Evolutionary conservation across 805 yeast species (phyloP).

Genomic region (Starmerella cellae): DNA sequence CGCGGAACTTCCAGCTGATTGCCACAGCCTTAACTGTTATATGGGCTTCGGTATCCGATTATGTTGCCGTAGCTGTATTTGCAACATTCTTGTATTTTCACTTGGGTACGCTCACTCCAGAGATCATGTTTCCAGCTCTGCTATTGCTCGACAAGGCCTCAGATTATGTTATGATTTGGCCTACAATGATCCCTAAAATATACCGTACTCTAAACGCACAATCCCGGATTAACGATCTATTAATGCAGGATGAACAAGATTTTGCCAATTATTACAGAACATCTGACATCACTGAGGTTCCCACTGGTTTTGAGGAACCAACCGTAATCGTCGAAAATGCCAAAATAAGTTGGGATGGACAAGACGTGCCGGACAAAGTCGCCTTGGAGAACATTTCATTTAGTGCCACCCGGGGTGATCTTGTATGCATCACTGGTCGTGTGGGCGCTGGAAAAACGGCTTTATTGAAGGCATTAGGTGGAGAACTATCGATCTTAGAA

Average conservation of each 20-base stretch:
- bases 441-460: slow-evolving; percentile 87
- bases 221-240: slow-evolving; percentile 11
- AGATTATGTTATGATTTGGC: slow-evolving; percentile 7
- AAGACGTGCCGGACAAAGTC: slow-evolving; percentile 25
- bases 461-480: slow-evolving; percentile 61
- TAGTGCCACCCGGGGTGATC: slow-evolving; percentile 58
- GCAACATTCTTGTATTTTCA: slow-evolving; percentile 55
- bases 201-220: slow-evolving; percentile 10
- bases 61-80: slow-evolving; percentile 79
- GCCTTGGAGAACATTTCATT: slow-evolving; percentile 59
- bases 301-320: not conserved
- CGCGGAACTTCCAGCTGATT: not conserved
- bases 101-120: slow-evolving; percentile 62
- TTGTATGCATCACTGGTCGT: slow-evolving; percentile 72
- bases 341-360: not conserved
- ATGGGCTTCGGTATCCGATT: slow-evolving; percentile 66
- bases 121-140: slow-evolving; percentile 58
- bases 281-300: slow-evolving; percentile 34
- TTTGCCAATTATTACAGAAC: not conserved
- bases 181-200: slow-evolving; percentile 5
- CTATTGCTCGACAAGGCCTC: slow-evolving; percentile 48
- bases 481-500: slow-evolving; percentile 61
- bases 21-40: slow-evolving; percentile 39
- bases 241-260: not conserved
- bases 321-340: not conserved